Percentiles rank a stretch among this genome's conserved stretches.
These are phyloP conservation scores for Canna indica DNA, from an alignment of 176 grass and related monocot species.

Conservation along the genomic window DNA sequence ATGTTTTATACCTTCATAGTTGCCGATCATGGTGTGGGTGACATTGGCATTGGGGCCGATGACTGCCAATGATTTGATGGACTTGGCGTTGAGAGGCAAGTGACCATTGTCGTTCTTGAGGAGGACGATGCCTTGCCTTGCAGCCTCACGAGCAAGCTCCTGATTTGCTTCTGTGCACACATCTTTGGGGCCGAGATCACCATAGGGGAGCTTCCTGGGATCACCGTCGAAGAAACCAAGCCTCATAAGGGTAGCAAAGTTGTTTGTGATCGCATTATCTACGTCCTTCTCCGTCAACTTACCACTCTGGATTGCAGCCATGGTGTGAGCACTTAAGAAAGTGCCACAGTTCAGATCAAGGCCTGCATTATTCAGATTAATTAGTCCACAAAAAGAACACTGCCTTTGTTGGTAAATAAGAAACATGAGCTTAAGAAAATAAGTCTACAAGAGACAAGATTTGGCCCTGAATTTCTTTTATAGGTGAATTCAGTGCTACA, in stretches of 20 bases:
- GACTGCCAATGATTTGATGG: slow-evolving; percentile 26
- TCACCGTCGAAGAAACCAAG: slow-evolving; percentile 77
- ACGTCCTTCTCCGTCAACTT: slow-evolving; percentile 47
- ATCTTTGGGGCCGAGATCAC: slow-evolving; percentile 27
- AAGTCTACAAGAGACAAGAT: neutral
- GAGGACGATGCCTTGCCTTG: slow-evolving; percentile 63
- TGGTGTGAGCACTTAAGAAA: slow-evolving; percentile 32
- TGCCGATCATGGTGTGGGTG: slow-evolving; percentile 25
- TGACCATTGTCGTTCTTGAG: slow-evolving; percentile 38
- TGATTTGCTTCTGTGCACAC: slow-evolving; percentile 48
- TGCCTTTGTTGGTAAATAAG: slow-evolving; percentile 5
- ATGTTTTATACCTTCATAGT: slow-evolving; percentile 50
- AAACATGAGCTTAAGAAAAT: neutral
- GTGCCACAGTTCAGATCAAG: slow-evolving; percentile 57
- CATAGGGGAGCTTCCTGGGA: slow-evolving; percentile 32
- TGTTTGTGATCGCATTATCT: slow-evolving; percentile 47
- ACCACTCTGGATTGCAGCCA: slow-evolving; percentile 24
- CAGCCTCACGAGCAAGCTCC: slow-evolving; percentile 51
- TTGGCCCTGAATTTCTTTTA: too few relatives aligned
- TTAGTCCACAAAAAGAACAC: neutral
- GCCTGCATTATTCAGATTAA: slow-evolving; percentile 28
- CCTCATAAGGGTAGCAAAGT: slow-evolving; percentile 43
- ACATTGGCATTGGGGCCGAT: slow-evolving; percentile 66
- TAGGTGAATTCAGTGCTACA: too few relatives aligned
- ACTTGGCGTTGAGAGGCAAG: slow-evolving; percentile 28